Evolutionary conservation across 2,329 filamentous ascomycete genomes (phyloP).

Genomic region (Cordyceps cateniannulata): DNA sequence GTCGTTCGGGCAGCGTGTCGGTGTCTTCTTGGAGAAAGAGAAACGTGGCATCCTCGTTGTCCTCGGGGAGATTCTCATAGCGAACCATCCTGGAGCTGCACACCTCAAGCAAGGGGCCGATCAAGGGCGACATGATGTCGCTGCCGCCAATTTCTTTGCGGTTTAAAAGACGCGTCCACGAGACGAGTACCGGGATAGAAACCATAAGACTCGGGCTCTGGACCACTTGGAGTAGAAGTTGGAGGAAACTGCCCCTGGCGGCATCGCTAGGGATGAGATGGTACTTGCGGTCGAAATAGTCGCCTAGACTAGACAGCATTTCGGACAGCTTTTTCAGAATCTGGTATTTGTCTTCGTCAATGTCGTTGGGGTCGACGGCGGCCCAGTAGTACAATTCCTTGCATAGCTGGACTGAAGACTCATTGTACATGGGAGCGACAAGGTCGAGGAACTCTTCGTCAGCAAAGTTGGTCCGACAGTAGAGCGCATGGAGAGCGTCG

Average conservation of each 20-base stretch:
- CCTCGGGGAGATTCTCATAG: constrained; percentile 80
- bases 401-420: constrained; percentile 64
- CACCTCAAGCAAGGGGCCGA: constrained; percentile 72
- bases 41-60: constrained; percentile 72
- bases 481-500: constrained; percentile 78
- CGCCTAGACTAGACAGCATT: constrained; percentile 78
- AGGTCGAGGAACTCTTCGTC: constrained; percentile 73
- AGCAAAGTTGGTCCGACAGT: constrained; percentile 65
- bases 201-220: constrained; percentile 84
- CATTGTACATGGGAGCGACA: constrained; percentile 71
- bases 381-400: constrained; percentile 75
- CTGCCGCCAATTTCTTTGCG: constrained; percentile 60
- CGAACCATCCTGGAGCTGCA: constrained; percentile 79
- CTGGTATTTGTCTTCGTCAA: constrained; percentile 87
- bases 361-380: constrained; percentile 68
- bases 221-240: constrained; percentile 71
- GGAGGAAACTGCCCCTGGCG: constrained; percentile 69
- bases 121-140: constrained; percentile 55
- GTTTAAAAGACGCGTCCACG: constrained; percentile 77
- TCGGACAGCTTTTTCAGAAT: constrained; percentile 92
- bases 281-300: constrained; percentile 75
- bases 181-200: constrained; percentile 85
- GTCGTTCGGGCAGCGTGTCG: constrained; percentile 86
- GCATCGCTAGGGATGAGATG: constrained; percentile 54
- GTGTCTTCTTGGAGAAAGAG: constrained; percentile 88